phyloP scores from a whole-genome alignment of 2,329 filamentous ascomycete species.

The Herpotrichia juniperi region DNA sequence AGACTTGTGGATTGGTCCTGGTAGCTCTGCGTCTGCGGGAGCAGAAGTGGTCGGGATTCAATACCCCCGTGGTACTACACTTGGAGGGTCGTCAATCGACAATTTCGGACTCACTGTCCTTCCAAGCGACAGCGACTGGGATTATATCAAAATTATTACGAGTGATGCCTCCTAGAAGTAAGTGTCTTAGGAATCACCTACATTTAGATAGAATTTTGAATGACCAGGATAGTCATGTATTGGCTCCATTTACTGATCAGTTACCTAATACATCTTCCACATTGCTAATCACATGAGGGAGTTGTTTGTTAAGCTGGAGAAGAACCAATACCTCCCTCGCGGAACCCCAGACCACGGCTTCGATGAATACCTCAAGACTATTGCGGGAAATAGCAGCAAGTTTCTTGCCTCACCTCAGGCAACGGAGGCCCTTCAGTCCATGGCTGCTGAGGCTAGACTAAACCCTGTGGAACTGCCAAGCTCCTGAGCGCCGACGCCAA shows the following conservation, averaged over 20 bases:
- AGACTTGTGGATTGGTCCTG: conserved; percentile 56
- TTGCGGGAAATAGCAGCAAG: conserved; percentile 42
- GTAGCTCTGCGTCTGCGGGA: conserved; percentile 55
- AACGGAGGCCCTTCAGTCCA: conserved; percentile 33
- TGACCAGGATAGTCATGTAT: too few species aligned
- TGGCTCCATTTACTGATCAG: too few species aligned
- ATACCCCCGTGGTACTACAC: conserved; percentile 61
- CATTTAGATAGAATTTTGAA: too few species aligned
- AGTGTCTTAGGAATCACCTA: too few species aligned
- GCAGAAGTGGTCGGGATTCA: conserved; percentile 58
- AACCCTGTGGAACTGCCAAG: conserved; percentile 45
- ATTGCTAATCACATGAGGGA: conserved; percentile 56
- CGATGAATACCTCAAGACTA: conserved; percentile 61
- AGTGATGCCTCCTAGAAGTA: conserved; percentile 63
- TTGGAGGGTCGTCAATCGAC: conserved; percentile 64
- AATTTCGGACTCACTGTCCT: conserved; percentile 60
- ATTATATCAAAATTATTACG: conserved; percentile 62
- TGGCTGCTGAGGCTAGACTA: too few species aligned
- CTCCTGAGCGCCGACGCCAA: conserved; percentile 59
- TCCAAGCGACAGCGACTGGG: conserved; percentile 64
- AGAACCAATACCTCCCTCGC: conserved; percentile 56
- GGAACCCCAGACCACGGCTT: conserved; percentile 59
- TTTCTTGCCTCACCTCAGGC: too few species aligned
- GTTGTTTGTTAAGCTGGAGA: conserved; percentile 61
- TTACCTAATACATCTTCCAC: too few species aligned